Conservation (phyloP, 1,139 yeast species). For the Blastobotrys malaysiensis region DNA sequence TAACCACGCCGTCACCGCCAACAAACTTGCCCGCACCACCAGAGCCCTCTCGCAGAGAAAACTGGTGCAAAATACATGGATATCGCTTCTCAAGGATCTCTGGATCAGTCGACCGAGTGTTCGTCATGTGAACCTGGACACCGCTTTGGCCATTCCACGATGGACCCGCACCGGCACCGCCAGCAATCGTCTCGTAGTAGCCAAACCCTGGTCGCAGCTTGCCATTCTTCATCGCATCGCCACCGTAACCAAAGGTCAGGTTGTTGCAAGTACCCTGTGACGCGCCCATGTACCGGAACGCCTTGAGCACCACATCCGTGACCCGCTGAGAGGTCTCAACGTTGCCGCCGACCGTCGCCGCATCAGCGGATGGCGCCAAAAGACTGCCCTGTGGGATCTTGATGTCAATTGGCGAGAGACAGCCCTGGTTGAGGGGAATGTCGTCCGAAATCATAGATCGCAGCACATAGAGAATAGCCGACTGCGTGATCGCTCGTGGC, state of each 20-base stretch:
- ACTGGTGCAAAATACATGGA: constrained; percentile 56
- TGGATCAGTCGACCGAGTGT: constrained; percentile 64
- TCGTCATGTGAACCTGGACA: constrained; percentile 68
- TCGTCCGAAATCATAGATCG: constrained; percentile 70
- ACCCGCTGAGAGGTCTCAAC: constrained; percentile 84
- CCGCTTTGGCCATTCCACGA: constrained; percentile 60
- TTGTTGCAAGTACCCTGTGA: constrained; percentile 76
- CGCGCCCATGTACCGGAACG: constrained; percentile 72
- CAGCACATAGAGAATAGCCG: constrained; percentile 76
- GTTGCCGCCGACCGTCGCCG: constrained; percentile 87
- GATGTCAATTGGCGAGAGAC: constrained; percentile 64
- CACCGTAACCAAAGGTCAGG: constrained; percentile 58
- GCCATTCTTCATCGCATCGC: constrained; percentile 29
- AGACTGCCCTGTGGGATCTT: constrained; percentile 64
- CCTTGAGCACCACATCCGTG: constrained; percentile 70
- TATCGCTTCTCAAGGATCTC: constrained; percentile 63
- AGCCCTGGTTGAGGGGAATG: constrained; percentile 82
- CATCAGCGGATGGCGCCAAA: constrained; percentile 64
- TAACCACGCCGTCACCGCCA: constrained; percentile 61
- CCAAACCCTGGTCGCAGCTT: constrained; percentile 50
- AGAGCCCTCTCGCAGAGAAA: constrained; percentile 46
- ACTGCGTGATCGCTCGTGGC: constrained; percentile 67
- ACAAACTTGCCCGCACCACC: constrained; percentile 52
- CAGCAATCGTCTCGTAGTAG: constrained; percentile 67
- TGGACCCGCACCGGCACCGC: constrained; percentile 67